These are phyloP conservation scores for Xerocomus tenax DNA, from an alignment of 1,284 basidiomycete genomes.

Conservation along the genomic window DNA sequence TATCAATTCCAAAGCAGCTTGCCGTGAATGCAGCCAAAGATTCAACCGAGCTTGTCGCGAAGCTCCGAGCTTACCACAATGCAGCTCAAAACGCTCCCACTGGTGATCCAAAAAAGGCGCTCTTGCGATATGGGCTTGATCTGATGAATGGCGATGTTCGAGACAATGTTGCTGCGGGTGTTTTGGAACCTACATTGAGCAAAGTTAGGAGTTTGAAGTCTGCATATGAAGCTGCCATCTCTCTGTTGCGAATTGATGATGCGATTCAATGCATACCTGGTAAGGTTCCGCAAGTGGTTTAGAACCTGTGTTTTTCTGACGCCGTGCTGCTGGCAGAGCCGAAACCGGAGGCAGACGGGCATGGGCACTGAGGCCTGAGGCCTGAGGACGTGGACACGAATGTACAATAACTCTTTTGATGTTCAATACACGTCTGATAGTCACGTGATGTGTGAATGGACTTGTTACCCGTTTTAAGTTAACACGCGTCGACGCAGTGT, in stretches of 20 bases:
- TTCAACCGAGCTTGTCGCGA: slow-evolving; percentile 94
- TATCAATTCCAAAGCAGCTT: slow-evolving; percentile 94
- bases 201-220: slow-evolving; percentile 96
- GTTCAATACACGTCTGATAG: slow-evolving; percentile 9
- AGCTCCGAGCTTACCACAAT: slow-evolving; percentile 94
- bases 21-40: slow-evolving; percentile 98
- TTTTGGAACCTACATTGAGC: slow-evolving; percentile 93
- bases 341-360: slow-evolving; percentile 60
- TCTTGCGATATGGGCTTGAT: slow-evolving; percentile 93
- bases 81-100: slow-evolving; percentile 87
- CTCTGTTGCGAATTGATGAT: slow-evolving; percentile 92
- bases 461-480: slow-evolving; percentile 5
- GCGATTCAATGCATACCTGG: slow-evolving; percentile 79
- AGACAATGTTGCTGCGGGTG: slow-evolving; percentile 89
- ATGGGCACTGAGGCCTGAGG: slow-evolving; percentile 39
- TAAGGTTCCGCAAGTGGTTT: slow-evolving; percentile 31
- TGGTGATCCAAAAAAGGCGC: slow-evolving; percentile 90
- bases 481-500: slow-evolving; percentile 22
- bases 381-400: background rate
- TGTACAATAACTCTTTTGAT: background rate
- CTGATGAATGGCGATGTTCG: slow-evolving; percentile 89
- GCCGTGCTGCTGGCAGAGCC: slow-evolving; percentile 43
- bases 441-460: slow-evolving; percentile 26
- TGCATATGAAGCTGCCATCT: slow-evolving; percentile 94
- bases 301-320: slow-evolving; percentile 16